Evolutionary conservation across 768 basidiomycete genomes (phyloP).

Genomic region (Strobilomyces echinocephalus): DNA sequence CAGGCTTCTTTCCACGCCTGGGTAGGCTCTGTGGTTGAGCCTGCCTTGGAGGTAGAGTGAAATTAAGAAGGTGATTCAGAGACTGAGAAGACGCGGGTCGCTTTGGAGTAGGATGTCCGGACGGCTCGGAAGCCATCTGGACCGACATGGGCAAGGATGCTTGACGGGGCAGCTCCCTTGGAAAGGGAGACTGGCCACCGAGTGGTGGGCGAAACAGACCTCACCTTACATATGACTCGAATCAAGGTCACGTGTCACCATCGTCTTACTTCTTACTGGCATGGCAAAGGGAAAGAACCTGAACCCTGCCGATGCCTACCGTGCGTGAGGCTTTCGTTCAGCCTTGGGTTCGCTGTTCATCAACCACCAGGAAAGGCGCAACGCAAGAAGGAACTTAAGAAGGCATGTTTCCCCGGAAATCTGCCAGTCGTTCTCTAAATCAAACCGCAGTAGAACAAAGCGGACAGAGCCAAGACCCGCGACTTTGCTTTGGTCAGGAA

Average conservation of each 20-base stretch:
- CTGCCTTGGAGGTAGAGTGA: conserved; percentile 87
- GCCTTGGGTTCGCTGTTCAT: conserved; percentile 3
- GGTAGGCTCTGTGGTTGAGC: conserved; percentile 56
- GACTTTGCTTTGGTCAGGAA: conserved; percentile 94
- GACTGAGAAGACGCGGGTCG: conserved; percentile 58
- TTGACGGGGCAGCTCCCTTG: conserved; percentile 43
- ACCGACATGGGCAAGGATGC: conserved; percentile 21
- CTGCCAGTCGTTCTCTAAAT: conserved; percentile 11
- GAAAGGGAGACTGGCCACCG: conserved; percentile 38
- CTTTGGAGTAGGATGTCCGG: conserved; percentile 44
- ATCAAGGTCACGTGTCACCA: conserved; percentile 24
- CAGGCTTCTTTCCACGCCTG: conserved; percentile 70
- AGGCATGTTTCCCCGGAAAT: conserved; percentile 40
- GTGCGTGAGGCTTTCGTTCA: conserved; percentile 43
- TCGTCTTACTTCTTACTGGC: background rate
- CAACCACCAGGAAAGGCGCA: conserved; percentile 72
- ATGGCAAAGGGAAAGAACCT: conserved; percentile 84
- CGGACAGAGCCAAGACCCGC: conserved; percentile 70
- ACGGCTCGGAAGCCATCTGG: conserved; percentile 22
- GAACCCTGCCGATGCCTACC: conserved; percentile 93
- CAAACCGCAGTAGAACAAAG: conserved; percentile 78
- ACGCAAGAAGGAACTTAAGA: conserved; percentile 93
- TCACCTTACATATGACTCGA: conserved; percentile 17
- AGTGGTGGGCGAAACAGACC: background rate
- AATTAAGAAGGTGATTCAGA: conserved; percentile 86